Conservation (phyloP, 2,329 filamentous ascomycete species). For the Aureobasidium sp. region DNA sequence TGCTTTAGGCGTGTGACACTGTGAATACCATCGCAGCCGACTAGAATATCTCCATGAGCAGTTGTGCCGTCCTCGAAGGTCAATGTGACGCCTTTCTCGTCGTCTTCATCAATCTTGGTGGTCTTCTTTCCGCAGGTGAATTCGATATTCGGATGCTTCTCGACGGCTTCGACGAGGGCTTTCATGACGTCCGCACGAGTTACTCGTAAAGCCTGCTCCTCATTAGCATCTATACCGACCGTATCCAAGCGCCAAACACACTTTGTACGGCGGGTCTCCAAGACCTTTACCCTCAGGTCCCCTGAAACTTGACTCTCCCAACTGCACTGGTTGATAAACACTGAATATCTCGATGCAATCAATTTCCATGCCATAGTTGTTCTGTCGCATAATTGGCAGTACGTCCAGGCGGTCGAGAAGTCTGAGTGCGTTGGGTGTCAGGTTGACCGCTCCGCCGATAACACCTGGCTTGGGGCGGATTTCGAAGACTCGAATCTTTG, state of each 20-base stretch:
- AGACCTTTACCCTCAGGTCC: slow-evolving; percentile 35
- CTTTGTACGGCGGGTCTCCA: slow-evolving; percentile 36
- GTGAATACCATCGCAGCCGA: slow-evolving; percentile 32
- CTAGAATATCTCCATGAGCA: slow-evolving; percentile 26
- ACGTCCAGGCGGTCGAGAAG: slow-evolving; percentile 29
- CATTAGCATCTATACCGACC: not conserved
- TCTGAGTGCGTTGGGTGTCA: slow-evolving; percentile 40
- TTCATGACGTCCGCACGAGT: slow-evolving; percentile 36
- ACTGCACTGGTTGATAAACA: slow-evolving; percentile 31
- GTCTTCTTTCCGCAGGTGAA: slow-evolving; percentile 37
- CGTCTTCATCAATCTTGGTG: slow-evolving; percentile 30
- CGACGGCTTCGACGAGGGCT: slow-evolving; percentile 33
- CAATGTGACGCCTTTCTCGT: slow-evolving; percentile 24
- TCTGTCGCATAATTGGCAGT: slow-evolving; percentile 29
- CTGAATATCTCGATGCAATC: slow-evolving; percentile 38
- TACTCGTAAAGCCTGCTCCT: slow-evolving; percentile 29
- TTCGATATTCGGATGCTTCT: slow-evolving; percentile 32
- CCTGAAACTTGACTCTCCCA: slow-evolving; percentile 35
- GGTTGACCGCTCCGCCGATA: slow-evolving; percentile 38
- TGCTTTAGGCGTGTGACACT: slow-evolving; percentile 35
- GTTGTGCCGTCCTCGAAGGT: slow-evolving; percentile 29
- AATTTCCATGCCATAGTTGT: slow-evolving; percentile 34
- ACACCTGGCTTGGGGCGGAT: slow-evolving; percentile 37
- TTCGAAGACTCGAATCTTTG: slow-evolving; percentile 40
- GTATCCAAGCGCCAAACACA: not conserved